phyloP scores from a whole-genome alignment of 2,329 filamentous ascomycete species.

The Juglanconis sp. region DNA sequence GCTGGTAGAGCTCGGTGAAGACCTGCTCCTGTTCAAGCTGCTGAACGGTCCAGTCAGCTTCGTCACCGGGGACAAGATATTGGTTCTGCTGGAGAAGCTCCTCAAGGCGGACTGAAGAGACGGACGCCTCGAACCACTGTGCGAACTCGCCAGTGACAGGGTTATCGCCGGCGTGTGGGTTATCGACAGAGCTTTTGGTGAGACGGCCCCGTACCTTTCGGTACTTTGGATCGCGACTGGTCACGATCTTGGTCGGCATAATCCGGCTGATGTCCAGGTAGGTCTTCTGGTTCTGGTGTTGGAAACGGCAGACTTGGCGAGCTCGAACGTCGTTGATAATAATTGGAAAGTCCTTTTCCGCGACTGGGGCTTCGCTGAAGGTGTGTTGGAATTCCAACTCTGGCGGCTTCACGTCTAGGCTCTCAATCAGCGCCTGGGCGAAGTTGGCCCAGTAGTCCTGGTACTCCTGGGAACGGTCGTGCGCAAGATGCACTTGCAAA shows the following conservation, averaged over 20 bases:
- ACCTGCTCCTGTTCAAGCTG: slow-evolving; percentile 18
- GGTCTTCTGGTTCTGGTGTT: slow-evolving; percentile 14
- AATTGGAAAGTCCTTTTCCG: not conserved
- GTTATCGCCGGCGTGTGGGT: slow-evolving; percentile 4
- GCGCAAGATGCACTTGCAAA: slow-evolving; percentile 23
- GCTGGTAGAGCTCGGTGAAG: slow-evolving; percentile 22
- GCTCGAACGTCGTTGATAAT: slow-evolving; percentile 6
- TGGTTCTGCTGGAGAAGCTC: slow-evolving; percentile 25
- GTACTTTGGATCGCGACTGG: not conserved
- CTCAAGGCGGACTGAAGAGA: slow-evolving; percentile 25
- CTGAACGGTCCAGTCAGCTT: slow-evolving; percentile 23
- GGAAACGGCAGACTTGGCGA: slow-evolving; percentile 10
- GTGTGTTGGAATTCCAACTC: slow-evolving; percentile 5
- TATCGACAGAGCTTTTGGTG: not conserved
- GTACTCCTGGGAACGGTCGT: slow-evolving; percentile 19
- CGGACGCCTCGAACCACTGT: slow-evolving; percentile 29
- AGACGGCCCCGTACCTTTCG: not conserved
- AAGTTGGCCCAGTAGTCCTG: slow-evolving; percentile 23
- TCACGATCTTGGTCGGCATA: not conserved
- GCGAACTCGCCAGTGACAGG: slow-evolving; percentile 19
- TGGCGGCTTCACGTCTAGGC: slow-evolving; percentile 20
- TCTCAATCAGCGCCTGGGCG: slow-evolving; percentile 23
- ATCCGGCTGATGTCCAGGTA: slow-evolving; percentile 23
- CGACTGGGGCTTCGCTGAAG: not conserved
- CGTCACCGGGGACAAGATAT: slow-evolving; percentile 22